These are phyloP conservation scores for Yarrowia deformans DNA, from an alignment of 805 yeast species.

Conservation along the genomic window DNA sequence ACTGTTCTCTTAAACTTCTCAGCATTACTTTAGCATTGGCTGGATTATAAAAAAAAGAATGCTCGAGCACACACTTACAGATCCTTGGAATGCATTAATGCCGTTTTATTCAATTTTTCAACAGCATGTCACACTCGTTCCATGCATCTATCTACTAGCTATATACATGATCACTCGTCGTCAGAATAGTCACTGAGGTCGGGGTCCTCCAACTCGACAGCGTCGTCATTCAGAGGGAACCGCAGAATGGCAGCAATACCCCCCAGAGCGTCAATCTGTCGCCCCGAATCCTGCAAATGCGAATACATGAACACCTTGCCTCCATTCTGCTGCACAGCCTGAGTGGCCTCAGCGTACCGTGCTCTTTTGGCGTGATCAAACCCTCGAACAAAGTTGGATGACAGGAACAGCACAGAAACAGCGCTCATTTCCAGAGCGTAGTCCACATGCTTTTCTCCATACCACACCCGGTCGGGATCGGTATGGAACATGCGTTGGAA, in stretches of 20 bases:
- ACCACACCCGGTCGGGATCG: slow-evolving; percentile 37
- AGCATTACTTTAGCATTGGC: no score
- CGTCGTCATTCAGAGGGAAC: slow-evolving; percentile 32
- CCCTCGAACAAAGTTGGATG: slow-evolving; percentile 30
- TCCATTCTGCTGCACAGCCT: slow-evolving; percentile 33
- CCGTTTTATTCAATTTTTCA: background rate
- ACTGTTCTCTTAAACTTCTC: no score
- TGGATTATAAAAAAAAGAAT: no score
- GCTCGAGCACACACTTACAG: no score
- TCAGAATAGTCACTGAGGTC: slow-evolving; percentile 34
- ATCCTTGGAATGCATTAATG: background rate
- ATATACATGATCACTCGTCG: slow-evolving; percentile 25
- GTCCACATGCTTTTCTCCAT: slow-evolving; percentile 35
- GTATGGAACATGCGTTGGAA: slow-evolving; percentile 39
- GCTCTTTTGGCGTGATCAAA: slow-evolving; percentile 35
- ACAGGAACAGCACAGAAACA: slow-evolving; percentile 18
- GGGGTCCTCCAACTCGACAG: slow-evolving; percentile 21
- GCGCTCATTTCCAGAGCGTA: slow-evolving; percentile 36
- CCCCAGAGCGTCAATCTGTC: slow-evolving; percentile 37
- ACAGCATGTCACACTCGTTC: background rate
- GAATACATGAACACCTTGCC: slow-evolving; percentile 38
- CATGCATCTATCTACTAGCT: background rate
- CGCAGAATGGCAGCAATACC: slow-evolving; percentile 38
- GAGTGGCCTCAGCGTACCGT: slow-evolving; percentile 30
- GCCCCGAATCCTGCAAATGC: slow-evolving; percentile 37